phyloP scores from a whole-genome alignment of 768 basidiomycete species.

The Amanita polypyramis region DNA sequence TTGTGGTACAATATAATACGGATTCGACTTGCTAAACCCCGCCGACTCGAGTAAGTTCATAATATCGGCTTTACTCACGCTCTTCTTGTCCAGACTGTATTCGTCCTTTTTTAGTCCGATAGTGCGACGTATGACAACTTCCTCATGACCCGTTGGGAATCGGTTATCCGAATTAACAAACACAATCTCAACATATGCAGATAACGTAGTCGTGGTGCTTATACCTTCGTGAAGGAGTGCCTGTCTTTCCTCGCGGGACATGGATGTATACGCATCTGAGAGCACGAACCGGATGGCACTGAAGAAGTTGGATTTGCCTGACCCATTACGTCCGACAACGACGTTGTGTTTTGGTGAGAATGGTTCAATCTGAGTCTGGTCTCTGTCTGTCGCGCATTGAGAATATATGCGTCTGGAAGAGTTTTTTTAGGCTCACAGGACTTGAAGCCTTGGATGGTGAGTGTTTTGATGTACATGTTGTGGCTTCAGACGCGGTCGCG shows the following conservation, averaged over 20 bases:
- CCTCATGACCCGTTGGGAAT: constrained; percentile 85
- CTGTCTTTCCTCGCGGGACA: constrained; percentile 88
- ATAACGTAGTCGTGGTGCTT: constrained; percentile 77
- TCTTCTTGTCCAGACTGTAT: constrained; percentile 94
- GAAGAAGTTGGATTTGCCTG: constrained; percentile 99
- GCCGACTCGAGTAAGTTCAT: constrained; percentile 96
- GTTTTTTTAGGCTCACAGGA: constrained; percentile 53
- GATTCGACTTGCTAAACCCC: constrained; percentile 96
- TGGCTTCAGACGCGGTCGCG: neutral
- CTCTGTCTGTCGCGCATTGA: constrained; percentile 44
- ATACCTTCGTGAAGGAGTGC: constrained; percentile 92
- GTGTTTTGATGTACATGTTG: constrained; percentile 78
- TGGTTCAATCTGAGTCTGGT: constrained; percentile 88
- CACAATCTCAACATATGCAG: constrained; percentile 90
- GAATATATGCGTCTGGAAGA: neutral
- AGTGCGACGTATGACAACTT: constrained; percentile 82
- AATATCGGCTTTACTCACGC: constrained; percentile 90
- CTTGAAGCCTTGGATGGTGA: constrained; percentile 94
- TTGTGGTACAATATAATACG: constrained; percentile 98
- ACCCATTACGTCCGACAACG: constrained; percentile 94
- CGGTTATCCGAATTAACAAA: constrained; percentile 94
- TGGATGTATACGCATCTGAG: constrained; percentile 94
- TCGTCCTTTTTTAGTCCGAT: constrained; percentile 99
- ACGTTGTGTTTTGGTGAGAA: constrained; percentile 94
- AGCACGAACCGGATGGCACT: constrained; percentile 94